A percentile compares a stretch with the other conserved stretches of the same genome.
Conservation (phyloP, 2,329 filamentous ascomycete genomes). For the Diaporthe sp. region DNA sequence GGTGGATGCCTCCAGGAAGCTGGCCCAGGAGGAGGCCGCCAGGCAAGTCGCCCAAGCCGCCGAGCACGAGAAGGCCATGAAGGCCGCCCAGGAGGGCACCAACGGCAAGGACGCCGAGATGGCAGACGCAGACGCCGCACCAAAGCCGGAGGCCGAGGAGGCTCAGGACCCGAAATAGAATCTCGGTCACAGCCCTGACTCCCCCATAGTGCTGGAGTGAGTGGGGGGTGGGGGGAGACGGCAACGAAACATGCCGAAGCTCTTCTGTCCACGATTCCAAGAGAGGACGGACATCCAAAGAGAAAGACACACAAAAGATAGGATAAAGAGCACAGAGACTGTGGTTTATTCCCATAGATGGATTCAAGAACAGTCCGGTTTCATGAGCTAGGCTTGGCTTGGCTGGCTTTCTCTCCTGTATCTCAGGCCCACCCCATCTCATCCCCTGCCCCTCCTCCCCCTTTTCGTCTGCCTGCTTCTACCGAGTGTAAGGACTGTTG, state of each 20-base stretch:
- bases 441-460: not conserved
- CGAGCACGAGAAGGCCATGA: too few relatives aligned
- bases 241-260: not conserved
- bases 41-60: conserved; percentile 65
- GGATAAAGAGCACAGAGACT: conserved; percentile 8
- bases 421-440: not conserved
- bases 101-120: conserved; percentile 67
- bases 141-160: conserved; percentile 63
- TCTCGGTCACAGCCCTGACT: not conserved
- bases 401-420: not conserved
- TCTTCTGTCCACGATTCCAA: not conserved
- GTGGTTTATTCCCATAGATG: conserved; percentile 21
- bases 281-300: too few relatives aligned
- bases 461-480: not conserved
- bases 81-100: conserved; percentile 52
- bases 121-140: conserved; percentile 66
- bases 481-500: not conserved
- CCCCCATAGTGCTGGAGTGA: conserved; percentile 1
- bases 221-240: not conserved
- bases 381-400: not conserved
- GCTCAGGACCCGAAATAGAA: conserved; percentile 45
- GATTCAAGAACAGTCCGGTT: conserved; percentile 6
- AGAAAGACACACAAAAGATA: conserved; percentile 2
- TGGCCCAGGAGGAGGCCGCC: conserved; percentile 64
- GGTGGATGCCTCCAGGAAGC: conserved; percentile 81